These are phyloP conservation scores for Mortierella sp. DNA, from an alignment of 371 early-diverging fungal genomes.

Conservation along the genomic window DNA sequence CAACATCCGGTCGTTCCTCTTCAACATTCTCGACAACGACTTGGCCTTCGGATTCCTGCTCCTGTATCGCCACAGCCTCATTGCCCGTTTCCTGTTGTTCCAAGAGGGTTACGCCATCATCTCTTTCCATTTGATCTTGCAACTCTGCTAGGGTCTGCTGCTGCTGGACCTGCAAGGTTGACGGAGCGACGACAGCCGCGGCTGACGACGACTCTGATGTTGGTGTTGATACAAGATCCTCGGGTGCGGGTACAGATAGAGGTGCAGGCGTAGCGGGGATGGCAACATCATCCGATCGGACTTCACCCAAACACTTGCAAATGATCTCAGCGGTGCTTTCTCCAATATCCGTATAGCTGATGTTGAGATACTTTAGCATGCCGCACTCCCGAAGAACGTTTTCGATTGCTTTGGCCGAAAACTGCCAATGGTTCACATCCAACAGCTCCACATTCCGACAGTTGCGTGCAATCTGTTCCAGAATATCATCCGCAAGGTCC, in stretches of 20 bases:
- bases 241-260: not conserved
- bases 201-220: not conserved
- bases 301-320: constrained; percentile 38
- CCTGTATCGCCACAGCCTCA: too few relatives aligned
- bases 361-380: constrained; percentile 46
- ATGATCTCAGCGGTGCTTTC: constrained; percentile 38
- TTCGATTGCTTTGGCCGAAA: constrained; percentile 40
- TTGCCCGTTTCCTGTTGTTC: too few relatives aligned
- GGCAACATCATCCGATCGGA: too few relatives aligned
- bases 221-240: constrained; percentile 12
- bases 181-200: too few relatives aligned
- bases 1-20: constrained; percentile 24
- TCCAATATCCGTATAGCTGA: constrained; percentile 40
- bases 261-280: too few relatives aligned
- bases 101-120: not conserved
- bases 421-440: constrained; percentile 53
- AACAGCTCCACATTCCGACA: constrained; percentile 43
- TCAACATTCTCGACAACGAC: constrained; percentile 5
- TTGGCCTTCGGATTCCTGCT: constrained; percentile 8
- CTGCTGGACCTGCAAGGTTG: too few relatives aligned
- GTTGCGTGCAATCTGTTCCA: constrained; percentile 46
- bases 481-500: constrained; percentile 40
- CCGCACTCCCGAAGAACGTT: constrained; percentile 37
- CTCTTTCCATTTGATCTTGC: too few relatives aligned
- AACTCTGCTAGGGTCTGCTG: constrained; percentile 13